phyloP scores from a whole-genome alignment of 495 filamentous ascomycete genomes.

The Penicillium mononematosum region DNA sequence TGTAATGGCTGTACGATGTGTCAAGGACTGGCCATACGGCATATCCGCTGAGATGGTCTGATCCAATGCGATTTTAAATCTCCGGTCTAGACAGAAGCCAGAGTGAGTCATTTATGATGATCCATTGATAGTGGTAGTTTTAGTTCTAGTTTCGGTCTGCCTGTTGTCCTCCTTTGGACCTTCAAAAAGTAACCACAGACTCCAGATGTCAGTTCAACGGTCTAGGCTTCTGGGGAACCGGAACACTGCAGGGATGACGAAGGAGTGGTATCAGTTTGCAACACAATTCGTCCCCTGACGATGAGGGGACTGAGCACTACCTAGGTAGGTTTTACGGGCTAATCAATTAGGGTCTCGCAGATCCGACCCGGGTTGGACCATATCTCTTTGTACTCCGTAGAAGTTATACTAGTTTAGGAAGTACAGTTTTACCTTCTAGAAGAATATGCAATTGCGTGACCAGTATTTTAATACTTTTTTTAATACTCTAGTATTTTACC shows the following conservation, averaged over 20 bases:
- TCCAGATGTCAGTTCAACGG: not conserved
- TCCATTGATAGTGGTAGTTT: not conserved
- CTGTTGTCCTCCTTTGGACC: not conserved
- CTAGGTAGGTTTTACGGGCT: constrained; percentile 3
- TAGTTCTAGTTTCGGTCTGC: not conserved
- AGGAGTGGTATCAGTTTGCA: not conserved
- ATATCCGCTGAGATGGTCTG: constrained; percentile 8
- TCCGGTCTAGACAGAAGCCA: not conserved
- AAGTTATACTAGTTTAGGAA: not conserved
- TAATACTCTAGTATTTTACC: not conserved
- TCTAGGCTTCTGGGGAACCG: constrained; percentile 1
- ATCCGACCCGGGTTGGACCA: not conserved
- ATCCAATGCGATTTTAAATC: constrained; percentile 1
- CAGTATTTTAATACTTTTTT: not conserved
- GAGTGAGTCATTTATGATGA: constrained; percentile 7
- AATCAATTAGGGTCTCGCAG: constrained; percentile 6
- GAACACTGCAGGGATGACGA: constrained; percentile 4
- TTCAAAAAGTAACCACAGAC: not conserved
- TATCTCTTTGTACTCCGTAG: not conserved
- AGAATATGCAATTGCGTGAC: not conserved
- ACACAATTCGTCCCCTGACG: constrained; percentile 10
- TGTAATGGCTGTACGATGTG: constrained; percentile 5
- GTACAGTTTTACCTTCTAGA: not conserved
- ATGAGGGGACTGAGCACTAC: constrained; percentile 13
- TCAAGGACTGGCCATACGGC: constrained; percentile 1